A percentile compares a stretch with the other conserved stretches of the same genome.
These are phyloP conservation scores for Xeromyces bisporus DNA, from an alignment of 495 filamentous ascomycete species.

Conservation along the genomic window DNA sequence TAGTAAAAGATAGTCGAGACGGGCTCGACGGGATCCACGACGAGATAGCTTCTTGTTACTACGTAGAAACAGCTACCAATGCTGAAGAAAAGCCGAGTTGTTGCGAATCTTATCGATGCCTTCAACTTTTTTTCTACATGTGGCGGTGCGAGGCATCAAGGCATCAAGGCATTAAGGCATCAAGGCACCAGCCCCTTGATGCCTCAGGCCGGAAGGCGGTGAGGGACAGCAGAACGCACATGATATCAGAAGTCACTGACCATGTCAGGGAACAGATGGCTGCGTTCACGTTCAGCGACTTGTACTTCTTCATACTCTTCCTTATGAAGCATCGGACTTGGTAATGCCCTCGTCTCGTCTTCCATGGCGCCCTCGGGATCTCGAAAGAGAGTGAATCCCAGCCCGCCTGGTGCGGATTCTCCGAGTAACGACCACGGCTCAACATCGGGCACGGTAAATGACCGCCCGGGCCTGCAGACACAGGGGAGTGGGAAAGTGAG, in stretches of 20 bases:
- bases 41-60: background rate
- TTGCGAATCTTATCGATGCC: background rate
- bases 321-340: slow-evolving; percentile 1
- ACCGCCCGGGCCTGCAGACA: slow-evolving; percentile 17
- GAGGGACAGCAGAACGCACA: slow-evolving; percentile 15
- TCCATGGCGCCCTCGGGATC: slow-evolving; percentile 36
- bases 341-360: slow-evolving; percentile 17
- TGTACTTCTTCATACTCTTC: slow-evolving; percentile 2
- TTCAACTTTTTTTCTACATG: slow-evolving; percentile 1
- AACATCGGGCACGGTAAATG: slow-evolving; percentile 7
- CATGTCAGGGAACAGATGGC: background rate
- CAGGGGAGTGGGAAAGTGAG: slow-evolving; percentile 17
- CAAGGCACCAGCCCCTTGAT: slow-evolving; percentile 1
- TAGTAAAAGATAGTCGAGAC: slow-evolving; percentile 8
- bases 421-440: slow-evolving; percentile 15
- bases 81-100: slow-evolving; percentile 4
- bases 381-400: slow-evolving; percentile 47
- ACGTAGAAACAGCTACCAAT: background rate
- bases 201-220: slow-evolving; percentile 15
- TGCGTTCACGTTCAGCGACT: background rate
- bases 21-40: slow-evolving; percentile 11
- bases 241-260: slow-evolving; percentile 23
- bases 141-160: too few species aligned
- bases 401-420: slow-evolving; percentile 29
- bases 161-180: too few species aligned